Percentiles rank a stretch among this genome's conserved stretches.
Conservation (phyloP, 495 filamentous ascomycete genomes). For the Xylaria cubensis region DNA sequence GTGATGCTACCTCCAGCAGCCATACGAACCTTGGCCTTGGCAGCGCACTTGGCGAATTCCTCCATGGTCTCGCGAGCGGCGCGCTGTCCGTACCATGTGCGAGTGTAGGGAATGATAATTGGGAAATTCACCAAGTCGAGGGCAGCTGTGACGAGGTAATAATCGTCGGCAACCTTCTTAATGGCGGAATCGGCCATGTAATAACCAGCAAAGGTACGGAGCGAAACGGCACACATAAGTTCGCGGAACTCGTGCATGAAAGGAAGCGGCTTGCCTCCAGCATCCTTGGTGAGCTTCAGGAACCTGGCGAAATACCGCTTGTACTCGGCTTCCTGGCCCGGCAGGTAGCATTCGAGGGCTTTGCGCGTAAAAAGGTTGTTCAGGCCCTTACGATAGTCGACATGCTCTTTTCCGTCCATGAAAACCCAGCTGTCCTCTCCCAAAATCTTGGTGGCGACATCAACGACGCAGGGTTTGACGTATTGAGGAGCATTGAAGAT, state of each 20-base stretch:
- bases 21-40: constrained; percentile 93
- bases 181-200: constrained; percentile 89
- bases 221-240: constrained; percentile 92
- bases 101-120: constrained; percentile 94
- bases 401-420: constrained; percentile 91
- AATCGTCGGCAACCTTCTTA: constrained; percentile 96
- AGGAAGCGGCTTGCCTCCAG: constrained; percentile 72
- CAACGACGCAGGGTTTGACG: constrained; percentile 97
- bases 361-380: constrained; percentile 94
- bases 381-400: constrained; percentile 95
- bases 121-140: constrained; percentile 99
- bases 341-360: constrained; percentile 86
- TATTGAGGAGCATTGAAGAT: constrained; percentile 93
- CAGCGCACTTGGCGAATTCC: constrained; percentile 89
- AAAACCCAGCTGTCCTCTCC: constrained; percentile 96
- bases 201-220: constrained; percentile 95
- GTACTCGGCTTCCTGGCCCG: constrained; percentile 91
- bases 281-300: constrained; percentile 72
- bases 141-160: constrained; percentile 93
- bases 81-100: constrained; percentile 97
- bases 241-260: constrained; percentile 96
- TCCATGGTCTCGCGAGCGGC: constrained; percentile 89
- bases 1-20: constrained; percentile 83
- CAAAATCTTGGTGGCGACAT: constrained; percentile 92
- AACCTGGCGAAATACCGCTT: constrained; percentile 83